These are phyloP conservation scores for Pilobolus umbonatus DNA, from an alignment of 192 early-diverging fungal genomes.

Conservation along the genomic window DNA sequence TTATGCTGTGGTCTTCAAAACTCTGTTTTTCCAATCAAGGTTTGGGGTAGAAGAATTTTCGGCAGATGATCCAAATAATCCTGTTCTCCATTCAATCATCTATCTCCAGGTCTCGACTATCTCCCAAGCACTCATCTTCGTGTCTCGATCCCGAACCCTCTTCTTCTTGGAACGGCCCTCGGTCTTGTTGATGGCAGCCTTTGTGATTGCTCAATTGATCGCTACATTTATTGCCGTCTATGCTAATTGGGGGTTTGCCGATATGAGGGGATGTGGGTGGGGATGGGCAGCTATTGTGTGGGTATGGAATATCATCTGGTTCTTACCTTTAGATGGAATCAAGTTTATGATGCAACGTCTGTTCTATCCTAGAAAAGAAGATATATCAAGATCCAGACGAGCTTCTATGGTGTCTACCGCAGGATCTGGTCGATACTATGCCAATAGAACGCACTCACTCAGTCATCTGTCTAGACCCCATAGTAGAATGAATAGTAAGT, in stretches of 20 bases:
- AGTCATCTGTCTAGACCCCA: constrained; percentile 27
- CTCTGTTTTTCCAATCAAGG: constrained; percentile 54
- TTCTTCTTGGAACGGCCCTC: constrained; percentile 71
- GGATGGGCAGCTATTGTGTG: constrained; percentile 65
- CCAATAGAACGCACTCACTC: constrained; percentile 31
- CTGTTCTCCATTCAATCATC: constrained; percentile 67
- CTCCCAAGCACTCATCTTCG: constrained; percentile 75
- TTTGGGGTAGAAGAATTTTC: constrained; percentile 30
- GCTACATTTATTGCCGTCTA: constrained; percentile 81
- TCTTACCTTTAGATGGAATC: constrained; percentile 68
- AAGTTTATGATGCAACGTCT: constrained; percentile 63
- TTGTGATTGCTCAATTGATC: constrained; percentile 65
- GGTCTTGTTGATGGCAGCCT: constrained; percentile 56
- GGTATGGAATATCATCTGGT: constrained; percentile 80
- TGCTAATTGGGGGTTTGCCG: constrained; percentile 76
- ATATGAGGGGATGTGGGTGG: constrained; percentile 68
- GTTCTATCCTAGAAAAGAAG: constrained; percentile 29
- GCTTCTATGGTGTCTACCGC: constrained; percentile 22
- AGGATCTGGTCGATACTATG: constrained; percentile 29
- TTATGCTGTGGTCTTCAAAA: constrained; percentile 59
- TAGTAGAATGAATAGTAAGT: constrained; percentile 47
- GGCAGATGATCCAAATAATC: constrained; percentile 52
- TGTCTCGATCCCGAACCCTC: constrained; percentile 68
- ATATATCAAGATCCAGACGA: constrained; percentile 9
- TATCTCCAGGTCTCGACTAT: constrained; percentile 79